A percentile compares a stretch with the other conserved stretches of the same genome.
phyloP scores from a whole-genome alignment of 225 moss, liverwort and hornwort species.

The Marchantia polymorpha region DNA sequence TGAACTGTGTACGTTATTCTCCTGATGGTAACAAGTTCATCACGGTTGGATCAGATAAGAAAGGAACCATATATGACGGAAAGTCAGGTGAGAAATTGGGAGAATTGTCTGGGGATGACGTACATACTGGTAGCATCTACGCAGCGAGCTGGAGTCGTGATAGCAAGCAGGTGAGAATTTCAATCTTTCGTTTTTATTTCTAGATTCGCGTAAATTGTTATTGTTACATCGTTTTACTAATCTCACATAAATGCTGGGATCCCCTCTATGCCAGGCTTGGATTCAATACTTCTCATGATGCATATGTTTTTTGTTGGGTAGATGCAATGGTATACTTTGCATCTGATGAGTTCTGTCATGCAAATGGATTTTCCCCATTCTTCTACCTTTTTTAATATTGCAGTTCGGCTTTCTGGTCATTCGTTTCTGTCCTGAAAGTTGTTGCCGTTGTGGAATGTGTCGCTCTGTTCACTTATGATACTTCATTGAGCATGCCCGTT shows the following conservation, averaged over 20 bases:
- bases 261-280: no score
- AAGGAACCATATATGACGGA: conserved; percentile 72
- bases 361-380: no score
- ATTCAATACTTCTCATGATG: no score
- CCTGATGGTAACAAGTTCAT: conserved; percentile 88
- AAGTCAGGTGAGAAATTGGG: conserved; percentile 78
- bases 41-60: conserved; percentile 90
- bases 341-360: no score
- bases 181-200: neutral
- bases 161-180: conserved; percentile 62
- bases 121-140: conserved; percentile 88
- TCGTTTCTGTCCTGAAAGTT: no score
- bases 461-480: neutral
- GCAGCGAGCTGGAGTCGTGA: conserved; percentile 91
- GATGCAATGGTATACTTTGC: no score
- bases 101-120: conserved; percentile 57
- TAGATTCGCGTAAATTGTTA: neutral
- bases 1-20: conserved; percentile 90
- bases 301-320: no score
- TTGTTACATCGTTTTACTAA: neutral
- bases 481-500: neutral
- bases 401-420: no score
- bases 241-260: no score
- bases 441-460: neutral
- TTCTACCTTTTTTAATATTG: no score